Conservation (phyloP, 305 asterid species). For the Fraxinus floribunda region DNA sequence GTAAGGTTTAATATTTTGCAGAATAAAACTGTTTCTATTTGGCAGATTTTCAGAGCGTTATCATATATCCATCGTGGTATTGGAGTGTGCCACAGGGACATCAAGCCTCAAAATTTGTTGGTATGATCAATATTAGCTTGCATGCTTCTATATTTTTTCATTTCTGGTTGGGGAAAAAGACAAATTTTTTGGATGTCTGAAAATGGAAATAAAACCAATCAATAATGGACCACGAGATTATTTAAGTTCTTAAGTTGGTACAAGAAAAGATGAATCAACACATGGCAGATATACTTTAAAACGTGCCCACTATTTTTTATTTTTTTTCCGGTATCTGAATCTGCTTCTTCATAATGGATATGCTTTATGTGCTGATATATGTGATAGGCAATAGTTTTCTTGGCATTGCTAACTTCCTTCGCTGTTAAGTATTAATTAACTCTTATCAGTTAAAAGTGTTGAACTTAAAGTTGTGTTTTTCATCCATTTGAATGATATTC, state of each 20-base stretch:
- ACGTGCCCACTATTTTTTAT: neutral
- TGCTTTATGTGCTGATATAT: neutral
- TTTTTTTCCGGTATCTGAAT: neutral
- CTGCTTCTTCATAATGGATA: neutral
- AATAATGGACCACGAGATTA: neutral
- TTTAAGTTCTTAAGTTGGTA: neutral
- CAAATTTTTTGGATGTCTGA: neutral
- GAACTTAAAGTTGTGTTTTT: neutral
- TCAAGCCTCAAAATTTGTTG: slow-evolving; percentile 82
- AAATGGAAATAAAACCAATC: neutral
- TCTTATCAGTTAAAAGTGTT: neutral
- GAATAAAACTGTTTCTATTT: slow-evolving; percentile 21
- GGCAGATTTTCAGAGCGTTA: slow-evolving; percentile 87
- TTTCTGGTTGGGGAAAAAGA: neutral
- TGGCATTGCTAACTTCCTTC: neutral
- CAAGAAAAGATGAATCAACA: neutral
- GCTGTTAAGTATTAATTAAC: neutral
- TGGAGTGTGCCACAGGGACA: slow-evolving; percentile 96
- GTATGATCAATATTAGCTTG: slow-evolving; percentile 32
- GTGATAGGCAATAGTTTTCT: neutral
- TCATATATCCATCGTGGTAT: slow-evolving; percentile 78
- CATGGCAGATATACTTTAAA: neutral
- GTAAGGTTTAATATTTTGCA: slow-evolving; percentile 7
- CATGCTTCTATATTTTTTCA: neutral
- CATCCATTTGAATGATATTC: neutral